A percentile compares a stretch with the other conserved stretches of the same genome.
These are phyloP conservation scores for Aspergillus kassunensis DNA, from an alignment of 495 filamentous ascomycete species.

Conservation along the genomic window DNA sequence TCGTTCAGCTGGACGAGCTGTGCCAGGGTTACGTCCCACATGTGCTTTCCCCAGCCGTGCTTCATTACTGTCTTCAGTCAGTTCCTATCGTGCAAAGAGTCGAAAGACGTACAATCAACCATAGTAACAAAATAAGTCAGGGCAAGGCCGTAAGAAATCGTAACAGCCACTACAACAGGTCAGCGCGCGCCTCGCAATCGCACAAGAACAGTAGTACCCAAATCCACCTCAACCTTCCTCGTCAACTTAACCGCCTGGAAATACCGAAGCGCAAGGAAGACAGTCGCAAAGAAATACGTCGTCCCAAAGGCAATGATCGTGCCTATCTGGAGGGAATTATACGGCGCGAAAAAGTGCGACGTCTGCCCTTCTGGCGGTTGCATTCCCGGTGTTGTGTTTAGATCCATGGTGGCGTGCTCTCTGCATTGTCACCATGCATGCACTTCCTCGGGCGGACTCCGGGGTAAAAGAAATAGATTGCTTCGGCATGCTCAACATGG, in stretches of 20 bases:
- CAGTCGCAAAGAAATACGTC: constrained; percentile 15
- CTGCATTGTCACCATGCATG: no score
- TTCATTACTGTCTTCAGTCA: constrained; percentile 13
- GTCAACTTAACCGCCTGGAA: constrained; percentile 24
- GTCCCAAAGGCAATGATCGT: constrained; percentile 16
- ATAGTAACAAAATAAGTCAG: constrained; percentile 18
- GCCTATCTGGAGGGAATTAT: constrained; percentile 20
- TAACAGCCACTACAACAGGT: constrained; percentile 8
- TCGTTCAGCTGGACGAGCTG: constrained; percentile 13
- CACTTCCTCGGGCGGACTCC: no score
- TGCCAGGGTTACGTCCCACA: constrained; percentile 19
- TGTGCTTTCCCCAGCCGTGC: constrained; percentile 21
- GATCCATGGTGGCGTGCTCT: background rate
- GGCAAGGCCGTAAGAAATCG: constrained; percentile 16
- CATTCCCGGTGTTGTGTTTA: constrained; percentile 18
- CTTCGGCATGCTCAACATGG: no score
- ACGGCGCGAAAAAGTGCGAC: constrained; percentile 16
- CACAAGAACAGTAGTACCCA: constrained; percentile 1
- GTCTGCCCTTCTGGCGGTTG: constrained; percentile 16
- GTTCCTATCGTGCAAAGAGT: no score
- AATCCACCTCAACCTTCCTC: constrained; percentile 18
- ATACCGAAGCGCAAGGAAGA: constrained; percentile 15
- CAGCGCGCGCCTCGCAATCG: background rate
- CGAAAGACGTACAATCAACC: constrained; percentile 8
- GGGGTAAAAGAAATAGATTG: no score